phyloP scores from a whole-genome alignment of 2,329 filamentous ascomycete genomes.

The Exophiala lecanii-corni region DNA sequence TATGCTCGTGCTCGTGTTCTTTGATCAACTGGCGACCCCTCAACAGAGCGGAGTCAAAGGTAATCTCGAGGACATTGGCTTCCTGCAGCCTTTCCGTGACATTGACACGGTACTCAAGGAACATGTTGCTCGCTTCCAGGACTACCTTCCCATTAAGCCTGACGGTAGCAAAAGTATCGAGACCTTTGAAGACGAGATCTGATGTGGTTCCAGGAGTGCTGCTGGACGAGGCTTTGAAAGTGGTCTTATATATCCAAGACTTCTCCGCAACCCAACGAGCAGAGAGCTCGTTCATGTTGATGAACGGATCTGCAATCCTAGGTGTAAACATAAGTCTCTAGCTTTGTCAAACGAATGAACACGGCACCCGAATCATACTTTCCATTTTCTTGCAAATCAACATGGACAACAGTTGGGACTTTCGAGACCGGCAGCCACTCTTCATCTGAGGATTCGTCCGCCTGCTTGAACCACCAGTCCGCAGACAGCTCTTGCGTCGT shows the following conservation, averaged over 20 bases:
- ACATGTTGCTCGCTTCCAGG: slow-evolving; percentile 73
- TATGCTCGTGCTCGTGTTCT: slow-evolving; percentile 38
- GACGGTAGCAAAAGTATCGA: slow-evolving; percentile 75
- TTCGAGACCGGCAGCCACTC: slow-evolving; percentile 34
- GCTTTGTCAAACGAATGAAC: background rate
- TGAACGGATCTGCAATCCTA: slow-evolving; percentile 55
- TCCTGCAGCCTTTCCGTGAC: slow-evolving; percentile 51
- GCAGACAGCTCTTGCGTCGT: slow-evolving; percentile 6
- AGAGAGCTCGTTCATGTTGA: slow-evolving; percentile 67
- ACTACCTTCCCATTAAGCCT: slow-evolving; percentile 62
- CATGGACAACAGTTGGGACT: slow-evolving; percentile 36
- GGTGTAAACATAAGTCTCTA: background rate
- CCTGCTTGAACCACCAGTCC: slow-evolving; percentile 35
- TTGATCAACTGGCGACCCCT: slow-evolving; percentile 38
- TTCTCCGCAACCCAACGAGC: slow-evolving; percentile 72
- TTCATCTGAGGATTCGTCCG: slow-evolving; percentile 26
- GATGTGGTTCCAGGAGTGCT: slow-evolving; percentile 37
- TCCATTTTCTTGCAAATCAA: slow-evolving; percentile 35
- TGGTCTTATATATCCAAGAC: slow-evolving; percentile 64
- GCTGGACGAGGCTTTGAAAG: slow-evolving; percentile 48
- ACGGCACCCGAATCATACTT: slow-evolving; percentile 26
- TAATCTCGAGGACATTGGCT: slow-evolving; percentile 43
- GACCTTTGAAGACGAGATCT: slow-evolving; percentile 67
- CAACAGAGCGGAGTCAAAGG: slow-evolving; percentile 44
- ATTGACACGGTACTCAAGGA: slow-evolving; percentile 65